These are phyloP conservation scores for Beta vulgaris DNA, from an alignment of 148 eudicot genomes.

Conservation along the genomic window DNA sequence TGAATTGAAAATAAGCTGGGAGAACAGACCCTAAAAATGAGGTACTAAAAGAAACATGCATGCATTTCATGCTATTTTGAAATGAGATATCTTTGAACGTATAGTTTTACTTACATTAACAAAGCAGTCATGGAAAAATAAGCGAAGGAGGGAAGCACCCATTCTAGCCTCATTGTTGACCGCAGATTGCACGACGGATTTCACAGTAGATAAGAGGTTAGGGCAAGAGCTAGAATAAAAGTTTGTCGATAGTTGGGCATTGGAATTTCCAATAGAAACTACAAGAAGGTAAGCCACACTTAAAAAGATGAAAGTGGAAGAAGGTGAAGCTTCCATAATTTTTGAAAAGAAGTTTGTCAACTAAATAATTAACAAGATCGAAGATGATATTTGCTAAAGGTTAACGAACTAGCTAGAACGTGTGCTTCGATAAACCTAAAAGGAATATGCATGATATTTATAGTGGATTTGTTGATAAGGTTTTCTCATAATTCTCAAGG, in stretches of 20 bases:
- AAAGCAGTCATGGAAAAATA: slow-evolving; percentile 87
- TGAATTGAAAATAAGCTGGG: no score
- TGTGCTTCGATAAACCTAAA: slow-evolving; percentile 10
- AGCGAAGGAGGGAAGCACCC: slow-evolving; percentile 85
- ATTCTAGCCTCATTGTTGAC: slow-evolving; percentile 63
- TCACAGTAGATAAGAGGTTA: slow-evolving; percentile 42
- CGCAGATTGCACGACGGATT: slow-evolving; percentile 48
- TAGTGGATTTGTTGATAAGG: slow-evolving; percentile 4
- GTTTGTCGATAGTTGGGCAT: slow-evolving; percentile 57
- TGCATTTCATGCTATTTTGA: background rate
- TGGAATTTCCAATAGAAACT: slow-evolving; percentile 38
- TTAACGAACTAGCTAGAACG: background rate
- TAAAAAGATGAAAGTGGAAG: slow-evolving; percentile 17
- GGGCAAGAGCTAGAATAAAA: slow-evolving; percentile 75
- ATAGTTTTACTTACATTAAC: slow-evolving; percentile 48
- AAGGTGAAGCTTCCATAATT: slow-evolving; percentile 44
- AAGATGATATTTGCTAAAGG: no score
- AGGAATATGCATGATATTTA: slow-evolving; percentile 15
- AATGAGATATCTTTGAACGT: background rate
- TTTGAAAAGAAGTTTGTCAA: background rate
- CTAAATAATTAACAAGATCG: background rate
- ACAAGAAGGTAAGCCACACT: slow-evolving; percentile 24
- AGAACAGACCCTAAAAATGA: no score
- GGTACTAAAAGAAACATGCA: background rate
- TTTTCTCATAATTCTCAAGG: slow-evolving; percentile 10